These are phyloP conservation scores for Lachnellula subtilissima DNA, from an alignment of 2,329 filamentous ascomycete species.

Conservation along the genomic window DNA sequence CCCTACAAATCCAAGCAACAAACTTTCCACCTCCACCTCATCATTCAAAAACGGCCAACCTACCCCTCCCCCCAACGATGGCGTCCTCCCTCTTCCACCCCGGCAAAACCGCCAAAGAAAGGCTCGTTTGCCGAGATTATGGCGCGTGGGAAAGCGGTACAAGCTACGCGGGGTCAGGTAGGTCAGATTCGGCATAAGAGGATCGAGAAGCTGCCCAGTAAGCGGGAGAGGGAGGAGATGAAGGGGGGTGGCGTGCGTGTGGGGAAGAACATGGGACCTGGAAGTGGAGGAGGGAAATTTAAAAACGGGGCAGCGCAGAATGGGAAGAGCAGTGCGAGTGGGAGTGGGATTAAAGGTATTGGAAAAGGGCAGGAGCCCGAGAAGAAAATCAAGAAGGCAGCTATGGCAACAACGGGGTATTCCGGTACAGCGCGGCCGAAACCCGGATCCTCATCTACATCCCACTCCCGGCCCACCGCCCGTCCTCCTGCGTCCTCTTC, in stretches of 20 bases:
- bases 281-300: constrained; percentile 21
- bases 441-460: constrained; percentile 35
- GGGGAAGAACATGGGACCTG: constrained; percentile 22
- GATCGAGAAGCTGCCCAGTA: constrained; percentile 58
- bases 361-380: constrained; percentile 36
- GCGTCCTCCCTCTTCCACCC: constrained; percentile 8
- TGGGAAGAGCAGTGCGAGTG: constrained; percentile 6
- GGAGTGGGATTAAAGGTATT: constrained; percentile 9
- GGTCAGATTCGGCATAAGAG: constrained; percentile 73
- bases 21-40: constrained; percentile 2
- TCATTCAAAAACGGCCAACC: constrained; percentile 25
- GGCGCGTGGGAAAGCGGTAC: constrained; percentile 63
- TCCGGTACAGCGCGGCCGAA: constrained; percentile 60
- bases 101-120: constrained; percentile 53
- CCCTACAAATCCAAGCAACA: constrained; percentile 12
- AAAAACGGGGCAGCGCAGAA: constrained; percentile 5
- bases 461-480: constrained; percentile 22
- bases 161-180: constrained; percentile 53
- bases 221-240: constrained; percentile 39
- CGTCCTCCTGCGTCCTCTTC: constrained; percentile 26
- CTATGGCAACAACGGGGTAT: constrained; percentile 59
- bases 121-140: constrained; percentile 72
- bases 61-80: constrained; percentile 19
- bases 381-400: constrained; percentile 59
- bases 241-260: constrained; percentile 23